A percentile compares a stretch with the other conserved stretches of the same genome.
Conservation (phyloP, 2,329 filamentous ascomycete genomes). For the Zymoseptoria crescenta region DNA sequence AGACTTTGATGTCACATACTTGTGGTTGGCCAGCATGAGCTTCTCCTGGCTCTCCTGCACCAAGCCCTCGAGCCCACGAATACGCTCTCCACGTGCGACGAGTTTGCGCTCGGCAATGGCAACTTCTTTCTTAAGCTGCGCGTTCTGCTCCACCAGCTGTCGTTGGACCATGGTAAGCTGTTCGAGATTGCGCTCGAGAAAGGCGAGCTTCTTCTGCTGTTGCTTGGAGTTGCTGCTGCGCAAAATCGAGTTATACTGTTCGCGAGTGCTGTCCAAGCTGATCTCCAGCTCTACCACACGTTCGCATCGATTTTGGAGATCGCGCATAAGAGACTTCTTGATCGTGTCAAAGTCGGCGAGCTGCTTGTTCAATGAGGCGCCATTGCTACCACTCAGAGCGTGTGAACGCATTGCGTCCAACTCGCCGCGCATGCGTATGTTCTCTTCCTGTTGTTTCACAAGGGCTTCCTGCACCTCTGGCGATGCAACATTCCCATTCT, state of each 20-base stretch:
- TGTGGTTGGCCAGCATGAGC: constrained; percentile 90
- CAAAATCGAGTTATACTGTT: constrained; percentile 98
- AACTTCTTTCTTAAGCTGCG: constrained; percentile 95
- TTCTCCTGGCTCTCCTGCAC: constrained; percentile 98
- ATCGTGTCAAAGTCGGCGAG: constrained; percentile 98
- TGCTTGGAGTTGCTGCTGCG: constrained; percentile 95
- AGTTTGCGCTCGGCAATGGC: constrained; percentile 97
- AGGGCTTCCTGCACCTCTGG: constrained; percentile 64
- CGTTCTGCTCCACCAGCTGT: constrained; percentile 96
- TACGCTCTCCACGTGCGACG: constrained; percentile 92
- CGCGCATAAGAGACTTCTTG: constrained; percentile 99
- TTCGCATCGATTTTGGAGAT: constrained; percentile 96
- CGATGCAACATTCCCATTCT: constrained; percentile 39
- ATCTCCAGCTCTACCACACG: constrained; percentile 96
- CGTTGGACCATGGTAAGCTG: constrained; percentile 95
- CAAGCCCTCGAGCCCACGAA: constrained; percentile 83
- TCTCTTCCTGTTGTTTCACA: constrained; percentile 69
- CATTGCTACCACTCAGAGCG: constrained; percentile 52
- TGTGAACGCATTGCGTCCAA: constrained; percentile 73
- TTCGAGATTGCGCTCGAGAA: constrained; percentile 94
- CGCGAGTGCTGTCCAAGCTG: constrained; percentile 88
- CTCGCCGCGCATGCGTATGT: constrained; percentile 68
- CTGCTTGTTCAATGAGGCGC: constrained; percentile 83
- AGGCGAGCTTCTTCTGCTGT: constrained; percentile 99
- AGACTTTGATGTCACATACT: constrained; percentile 53